Evolutionary conservation across 2,329 filamentous ascomycete species (phyloP), one percentile per base, ranked within the genome.

Genomic region (Calonectria leucothoes): DNA sequence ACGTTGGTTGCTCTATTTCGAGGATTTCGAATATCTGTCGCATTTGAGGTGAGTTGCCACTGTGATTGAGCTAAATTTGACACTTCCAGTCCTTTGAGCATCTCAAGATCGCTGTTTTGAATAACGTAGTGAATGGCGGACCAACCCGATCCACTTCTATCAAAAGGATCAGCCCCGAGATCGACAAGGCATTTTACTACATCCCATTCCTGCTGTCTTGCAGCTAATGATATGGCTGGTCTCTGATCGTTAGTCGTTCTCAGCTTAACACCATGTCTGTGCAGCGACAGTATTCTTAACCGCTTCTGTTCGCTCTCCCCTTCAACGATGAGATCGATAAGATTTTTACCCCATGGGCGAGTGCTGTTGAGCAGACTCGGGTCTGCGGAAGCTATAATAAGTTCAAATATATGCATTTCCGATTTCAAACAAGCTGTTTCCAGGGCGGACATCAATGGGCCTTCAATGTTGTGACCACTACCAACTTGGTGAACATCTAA

Each of bases 321-420:
- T 48, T 27, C 6, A 15, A 69, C 39, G 2, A 51, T 52, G 7
- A 49, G 29, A 27, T 69, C 39, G 29, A 69, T 69, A 11, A 69
- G 39, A 33, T 48, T 69, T 12, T 25, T 14, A 6, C 39, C 52
- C 1, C 39, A 59, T 33, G 29, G 29, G 1, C 6, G 8, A 27
- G n/a, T 17, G 7, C 48, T 15, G 27, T 61, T 69, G 14, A 69
- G 6, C 5, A 6, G 52, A 23, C 4, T 6, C 1, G 33, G 66
- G 25, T 59, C 27, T 3, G 66, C 39, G 4, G 39, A 37, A 35
- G 66, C 52, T 1, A 69, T 6, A 3, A 69, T 20, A 11, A n/a
- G 12, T 2, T 48, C 25, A 15, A 69, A 35, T 49, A 10, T 49
- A 11, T 27, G 6, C 12, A 51, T 17, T 6, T 69, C 4, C 4